Conservation (phyloP, 1,284 basidiomycete genomes). For the Thecaphora frezii region DNA sequence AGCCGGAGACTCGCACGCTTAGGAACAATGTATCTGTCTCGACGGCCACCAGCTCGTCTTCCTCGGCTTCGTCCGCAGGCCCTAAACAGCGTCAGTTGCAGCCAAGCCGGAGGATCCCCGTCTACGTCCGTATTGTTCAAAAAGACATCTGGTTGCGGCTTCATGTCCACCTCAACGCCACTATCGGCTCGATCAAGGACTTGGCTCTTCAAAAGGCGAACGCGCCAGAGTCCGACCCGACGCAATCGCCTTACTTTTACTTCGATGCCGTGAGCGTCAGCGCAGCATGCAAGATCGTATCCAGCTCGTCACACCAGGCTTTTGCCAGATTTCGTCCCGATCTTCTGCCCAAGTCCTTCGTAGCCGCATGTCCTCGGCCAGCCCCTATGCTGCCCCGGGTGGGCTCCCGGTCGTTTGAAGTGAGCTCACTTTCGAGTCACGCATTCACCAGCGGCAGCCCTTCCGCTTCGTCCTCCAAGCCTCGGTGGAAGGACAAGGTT, state of each 20-base stretch:
- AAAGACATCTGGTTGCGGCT: constrained; percentile 46
- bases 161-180: constrained; percentile 29
- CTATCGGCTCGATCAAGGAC: constrained; percentile 41
- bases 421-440: too few relatives aligned
- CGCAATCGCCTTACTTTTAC: constrained; percentile 27
- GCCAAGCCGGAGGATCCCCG: constrained; percentile 9
- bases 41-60: background rate
- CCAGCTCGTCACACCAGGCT: constrained; percentile 14
- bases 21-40: background rate
- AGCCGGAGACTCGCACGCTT: background rate
- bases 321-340: constrained; percentile 19
- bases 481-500: background rate
- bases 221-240: constrained; percentile 31
- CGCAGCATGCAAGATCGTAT: constrained; percentile 17
- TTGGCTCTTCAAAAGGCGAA: constrained; percentile 17
- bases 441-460: too few relatives aligned
- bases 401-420: background rate
- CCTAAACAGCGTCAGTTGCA: background rate
- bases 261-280: constrained; percentile 29
- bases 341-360: constrained; percentile 27
- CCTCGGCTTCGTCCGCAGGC: background rate
- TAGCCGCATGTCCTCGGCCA: constrained; percentile 7
- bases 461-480: background rate
- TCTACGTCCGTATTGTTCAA: constrained; percentile 46
- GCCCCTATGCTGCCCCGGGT: background rate